Evolutionary conservation across 2,329 filamentous ascomycete species (phyloP).

Genomic region (Apiospora sp.): DNA sequence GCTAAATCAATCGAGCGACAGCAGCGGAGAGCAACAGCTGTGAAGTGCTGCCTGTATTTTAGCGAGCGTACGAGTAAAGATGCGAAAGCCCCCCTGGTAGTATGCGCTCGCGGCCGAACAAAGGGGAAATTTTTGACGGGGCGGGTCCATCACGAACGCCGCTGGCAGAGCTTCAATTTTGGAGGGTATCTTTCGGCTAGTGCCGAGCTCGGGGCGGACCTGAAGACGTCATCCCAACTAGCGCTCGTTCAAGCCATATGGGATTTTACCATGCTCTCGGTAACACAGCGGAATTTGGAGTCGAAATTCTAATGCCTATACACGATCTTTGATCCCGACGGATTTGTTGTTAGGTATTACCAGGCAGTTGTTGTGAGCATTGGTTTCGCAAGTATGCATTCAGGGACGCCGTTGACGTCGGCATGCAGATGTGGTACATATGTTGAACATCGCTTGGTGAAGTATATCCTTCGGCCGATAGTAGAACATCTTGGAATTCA

Average conservation of each 20-base stretch:
- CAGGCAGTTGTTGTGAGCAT: not conserved
- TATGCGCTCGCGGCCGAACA: not conserved
- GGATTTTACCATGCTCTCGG: not conserved
- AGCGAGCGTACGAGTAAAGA: not conserved
- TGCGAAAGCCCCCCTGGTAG: not conserved
- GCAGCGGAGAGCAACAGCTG: not conserved
- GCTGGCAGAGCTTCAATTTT: conserved; percentile 16
- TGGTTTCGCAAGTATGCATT: not conserved
- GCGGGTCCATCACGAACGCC: conserved; percentile 9
- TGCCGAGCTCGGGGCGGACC: conserved; percentile 14
- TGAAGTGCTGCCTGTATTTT: too few relatives aligned
- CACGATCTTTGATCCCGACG: not conserved
- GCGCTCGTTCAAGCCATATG: not conserved
- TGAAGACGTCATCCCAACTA: conserved; percentile 11
- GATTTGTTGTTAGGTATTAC: not conserved
- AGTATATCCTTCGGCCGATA: not conserved
- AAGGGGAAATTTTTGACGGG: conserved; percentile 12
- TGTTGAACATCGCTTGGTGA: not conserved
- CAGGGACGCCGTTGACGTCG: not conserved
- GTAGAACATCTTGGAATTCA: not conserved
- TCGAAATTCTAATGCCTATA: not conserved
- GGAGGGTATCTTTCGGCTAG: not conserved
- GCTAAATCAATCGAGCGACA: not conserved
- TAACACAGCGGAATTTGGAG: not conserved
- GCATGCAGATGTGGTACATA: not conserved